A percentile compares a stretch with the other conserved stretches of the same genome.
Conservation (phyloP, 441 rosid genomes). For the Pelargonium australe region DNA sequence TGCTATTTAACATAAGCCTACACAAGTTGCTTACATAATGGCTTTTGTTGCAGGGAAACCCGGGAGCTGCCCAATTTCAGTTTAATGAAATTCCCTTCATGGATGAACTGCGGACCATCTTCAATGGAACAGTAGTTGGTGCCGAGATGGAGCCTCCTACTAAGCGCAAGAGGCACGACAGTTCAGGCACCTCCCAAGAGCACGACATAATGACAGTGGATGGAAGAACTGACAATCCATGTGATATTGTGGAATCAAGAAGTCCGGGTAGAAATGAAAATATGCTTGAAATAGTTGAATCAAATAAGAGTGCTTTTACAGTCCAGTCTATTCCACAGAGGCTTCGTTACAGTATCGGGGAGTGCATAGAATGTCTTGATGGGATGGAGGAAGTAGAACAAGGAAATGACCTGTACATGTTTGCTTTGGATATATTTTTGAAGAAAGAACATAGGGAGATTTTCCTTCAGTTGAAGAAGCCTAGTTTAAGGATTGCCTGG, state of each 20-base stretch:
- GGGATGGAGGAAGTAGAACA: constrained; percentile 39
- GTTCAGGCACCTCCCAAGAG: constrained; percentile 10
- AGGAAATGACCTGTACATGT: constrained; percentile 41
- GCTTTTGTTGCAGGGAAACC: constrained; percentile 29
- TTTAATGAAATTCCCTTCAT: constrained; percentile 25
- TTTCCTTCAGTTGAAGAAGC: constrained; percentile 42
- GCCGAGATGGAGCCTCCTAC: constrained; percentile 28
- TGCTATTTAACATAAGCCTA: not conserved
- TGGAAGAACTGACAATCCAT: constrained; percentile 10
- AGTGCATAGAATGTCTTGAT: constrained; percentile 44
- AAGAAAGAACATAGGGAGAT: constrained; percentile 40
- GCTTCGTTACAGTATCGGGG: constrained; percentile 31
- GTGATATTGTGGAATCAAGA: constrained; percentile 24
- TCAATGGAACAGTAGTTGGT: constrained; percentile 24
- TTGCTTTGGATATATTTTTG: constrained; percentile 41
- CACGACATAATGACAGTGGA: no score
- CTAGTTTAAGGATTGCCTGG: constrained; percentile 39
- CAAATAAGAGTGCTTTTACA: constrained; percentile 21
- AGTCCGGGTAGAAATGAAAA: constrained; percentile 5
- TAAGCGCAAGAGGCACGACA: constrained; percentile 23
- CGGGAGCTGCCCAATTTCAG: constrained; percentile 33
- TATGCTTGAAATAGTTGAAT: no score
- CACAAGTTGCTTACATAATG: no score
- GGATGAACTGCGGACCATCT: constrained; percentile 37
- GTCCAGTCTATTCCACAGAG: constrained; percentile 19